A percentile compares a stretch with the other conserved stretches of the same genome.
phyloP scores from a whole-genome alignment of 371 early-diverging fungal species.

The Umbelopsis sp. region DNA sequence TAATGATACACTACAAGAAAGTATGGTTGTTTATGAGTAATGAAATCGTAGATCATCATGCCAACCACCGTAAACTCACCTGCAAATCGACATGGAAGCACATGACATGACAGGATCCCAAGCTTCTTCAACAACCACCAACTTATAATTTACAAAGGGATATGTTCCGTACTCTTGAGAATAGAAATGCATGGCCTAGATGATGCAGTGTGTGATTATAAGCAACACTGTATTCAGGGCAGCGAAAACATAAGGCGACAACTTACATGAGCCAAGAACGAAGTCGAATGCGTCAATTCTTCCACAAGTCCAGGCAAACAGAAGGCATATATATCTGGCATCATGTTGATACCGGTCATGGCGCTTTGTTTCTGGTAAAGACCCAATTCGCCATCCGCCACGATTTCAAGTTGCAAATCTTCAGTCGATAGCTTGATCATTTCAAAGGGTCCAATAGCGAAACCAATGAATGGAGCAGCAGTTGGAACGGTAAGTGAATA shows the following conservation, averaged over 20 bases:
- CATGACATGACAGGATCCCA: constrained; percentile 68
- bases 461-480: constrained; percentile 73
- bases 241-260: neutral
- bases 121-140: constrained; percentile 86
- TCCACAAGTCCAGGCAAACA: constrained; percentile 59
- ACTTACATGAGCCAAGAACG: constrained; percentile 69
- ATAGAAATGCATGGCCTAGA: constrained; percentile 79
- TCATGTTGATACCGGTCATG: constrained; percentile 52
- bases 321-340: constrained; percentile 74
- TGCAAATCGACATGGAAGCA: constrained; percentile 70
- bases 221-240: neutral
- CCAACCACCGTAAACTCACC: constrained; percentile 31
- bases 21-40: neutral
- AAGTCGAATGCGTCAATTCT: constrained; percentile 66
- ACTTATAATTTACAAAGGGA: constrained; percentile 84
- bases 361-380: constrained; percentile 52
- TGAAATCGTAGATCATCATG: too few relatives aligned
- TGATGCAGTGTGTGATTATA: constrained; percentile 2
- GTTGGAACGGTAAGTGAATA: constrained; percentile 67
- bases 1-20: constrained; percentile 60
- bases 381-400: constrained; percentile 50
- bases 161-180: constrained; percentile 87
- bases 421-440: constrained; percentile 51
- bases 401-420: constrained; percentile 47
- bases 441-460: constrained; percentile 77